Percentiles rank a stretch among this genome's conserved stretches.
Evolutionary conservation across 1,139 yeast genomes (phyloP).

Genomic region (Saccharomyces hybrid): DNA sequence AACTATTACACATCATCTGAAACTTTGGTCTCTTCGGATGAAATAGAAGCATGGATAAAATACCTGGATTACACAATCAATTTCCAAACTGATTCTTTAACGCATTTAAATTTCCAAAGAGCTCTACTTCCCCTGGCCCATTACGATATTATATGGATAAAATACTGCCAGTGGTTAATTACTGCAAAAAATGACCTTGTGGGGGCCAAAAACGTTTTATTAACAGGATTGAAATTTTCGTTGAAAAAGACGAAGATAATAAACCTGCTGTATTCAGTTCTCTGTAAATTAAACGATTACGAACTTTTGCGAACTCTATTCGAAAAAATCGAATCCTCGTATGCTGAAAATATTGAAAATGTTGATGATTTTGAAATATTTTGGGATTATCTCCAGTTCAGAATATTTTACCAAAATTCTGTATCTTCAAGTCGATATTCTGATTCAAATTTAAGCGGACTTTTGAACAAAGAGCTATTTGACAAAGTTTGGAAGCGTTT

Average conservation of each 20-base stretch:
- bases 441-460: constrained; percentile 2
- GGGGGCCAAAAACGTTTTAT: constrained; percentile 22
- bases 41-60: constrained; percentile 24
- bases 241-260: constrained; percentile 22
- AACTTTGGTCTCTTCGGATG: constrained; percentile 19
- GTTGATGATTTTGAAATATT: constrained; percentile 25
- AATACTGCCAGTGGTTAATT: constrained; percentile 29
- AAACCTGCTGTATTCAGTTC: constrained; percentile 16
- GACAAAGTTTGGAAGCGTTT: constrained; percentile 18
- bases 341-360: constrained; percentile 14
- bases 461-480: constrained; percentile 12
- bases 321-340: constrained; percentile 11
- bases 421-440: constrained; percentile 18
- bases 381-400: constrained; percentile 26
- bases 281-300: constrained; percentile 19
- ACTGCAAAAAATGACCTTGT: constrained; percentile 17
- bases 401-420: constrained; percentile 16
- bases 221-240: constrained; percentile 18
- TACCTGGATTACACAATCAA: constrained; percentile 26
- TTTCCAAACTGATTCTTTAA: constrained; percentile 15
- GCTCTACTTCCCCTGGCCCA: constrained; percentile 27
- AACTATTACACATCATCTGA: constrained; percentile 26
- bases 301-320: constrained; percentile 14
- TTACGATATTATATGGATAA: constrained; percentile 29
- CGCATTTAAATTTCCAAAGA: constrained; percentile 28